Conservation (phyloP, 1,284 basidiomycete genomes). For the Inonotus hispidus region DNA sequence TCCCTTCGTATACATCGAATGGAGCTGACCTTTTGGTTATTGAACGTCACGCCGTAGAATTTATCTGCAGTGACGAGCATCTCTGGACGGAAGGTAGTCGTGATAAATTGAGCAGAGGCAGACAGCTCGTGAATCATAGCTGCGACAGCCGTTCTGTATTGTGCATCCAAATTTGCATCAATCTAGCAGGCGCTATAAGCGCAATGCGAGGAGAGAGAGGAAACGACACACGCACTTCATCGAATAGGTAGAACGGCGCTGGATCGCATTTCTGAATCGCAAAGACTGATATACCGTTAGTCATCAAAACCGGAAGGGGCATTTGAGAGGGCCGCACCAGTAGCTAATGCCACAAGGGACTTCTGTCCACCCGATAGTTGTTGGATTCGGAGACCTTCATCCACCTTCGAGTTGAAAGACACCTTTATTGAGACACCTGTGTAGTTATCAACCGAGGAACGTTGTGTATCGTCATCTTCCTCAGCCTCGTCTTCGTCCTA, state of each 20-base stretch:
- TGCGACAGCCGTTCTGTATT: slow-evolving; percentile 97
- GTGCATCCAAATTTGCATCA: slow-evolving; percentile 96
- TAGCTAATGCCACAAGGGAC: slow-evolving; percentile 92
- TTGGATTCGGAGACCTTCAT: slow-evolving; percentile 94
- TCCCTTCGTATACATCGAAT: slow-evolving; percentile 79
- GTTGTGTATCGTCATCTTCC: slow-evolving; percentile 67
- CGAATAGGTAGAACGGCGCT: slow-evolving; percentile 99
- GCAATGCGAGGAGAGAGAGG: background rate
- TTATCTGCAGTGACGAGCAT: slow-evolving; percentile 94
- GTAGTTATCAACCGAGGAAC: slow-evolving; percentile 86
- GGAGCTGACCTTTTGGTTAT: slow-evolving; percentile 90
- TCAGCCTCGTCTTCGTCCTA: slow-evolving; percentile 65
- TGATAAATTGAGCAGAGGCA: slow-evolving; percentile 91
- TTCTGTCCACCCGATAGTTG: slow-evolving; percentile 98
- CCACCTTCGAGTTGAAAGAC: slow-evolving; percentile 97
- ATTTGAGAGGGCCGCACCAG: slow-evolving; percentile 45
- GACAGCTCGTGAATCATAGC: slow-evolving; percentile 94
- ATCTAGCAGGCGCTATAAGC: slow-evolving; percentile 46
- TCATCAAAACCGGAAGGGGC: background rate
- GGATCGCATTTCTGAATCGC: slow-evolving; percentile 99
- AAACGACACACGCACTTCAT: slow-evolving; percentile 62
- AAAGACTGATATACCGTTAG: slow-evolving; percentile 62
- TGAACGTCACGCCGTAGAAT: slow-evolving; percentile 99
- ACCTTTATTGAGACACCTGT: slow-evolving; percentile 98
- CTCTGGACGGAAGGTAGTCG: slow-evolving; percentile 97